phyloP scores from a whole-genome alignment of 768 basidiomycete genomes.

The Aureoboletus auriporus region DNA sequence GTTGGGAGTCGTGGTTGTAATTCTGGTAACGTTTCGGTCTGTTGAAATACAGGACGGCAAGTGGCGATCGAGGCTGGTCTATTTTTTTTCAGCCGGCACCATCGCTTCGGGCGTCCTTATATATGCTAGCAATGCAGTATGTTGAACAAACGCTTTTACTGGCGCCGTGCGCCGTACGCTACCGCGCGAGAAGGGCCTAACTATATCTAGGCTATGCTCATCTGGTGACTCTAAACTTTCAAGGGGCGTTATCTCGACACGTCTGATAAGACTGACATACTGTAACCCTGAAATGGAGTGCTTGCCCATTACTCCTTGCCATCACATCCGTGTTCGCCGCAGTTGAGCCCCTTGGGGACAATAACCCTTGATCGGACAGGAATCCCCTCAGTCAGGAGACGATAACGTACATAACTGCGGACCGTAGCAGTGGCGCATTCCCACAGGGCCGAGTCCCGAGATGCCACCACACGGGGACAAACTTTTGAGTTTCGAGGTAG shows the following conservation, averaged over 20 bases:
- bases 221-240: no score
- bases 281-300: background rate
- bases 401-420: no score
- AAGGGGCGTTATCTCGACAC: no score
- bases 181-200: conserved; percentile 2
- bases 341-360: background rate
- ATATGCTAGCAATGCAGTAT: conserved; percentile 31
- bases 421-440: conserved; percentile 65
- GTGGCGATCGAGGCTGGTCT: conserved; percentile 17
- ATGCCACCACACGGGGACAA: conserved; percentile 52
- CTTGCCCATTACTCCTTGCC: background rate
- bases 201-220: no score
- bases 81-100: conserved; percentile 18
- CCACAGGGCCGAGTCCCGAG: conserved; percentile 56
- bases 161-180: background rate
- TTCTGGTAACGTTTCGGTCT: conserved; percentile 8
- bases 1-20: conserved; percentile 3
- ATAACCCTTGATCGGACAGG: conserved; percentile 23
- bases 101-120: conserved; percentile 21
- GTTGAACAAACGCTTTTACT: conserved; percentile 18
- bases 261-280: no score
- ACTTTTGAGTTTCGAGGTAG: conserved; percentile 64
- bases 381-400: conserved; percentile 28
- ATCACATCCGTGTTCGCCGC: background rate
- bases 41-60: conserved; percentile 13